Conservation (phyloP, 2,329 filamentous ascomycete genomes). For the Chaetomiaceae sp. region DNA sequence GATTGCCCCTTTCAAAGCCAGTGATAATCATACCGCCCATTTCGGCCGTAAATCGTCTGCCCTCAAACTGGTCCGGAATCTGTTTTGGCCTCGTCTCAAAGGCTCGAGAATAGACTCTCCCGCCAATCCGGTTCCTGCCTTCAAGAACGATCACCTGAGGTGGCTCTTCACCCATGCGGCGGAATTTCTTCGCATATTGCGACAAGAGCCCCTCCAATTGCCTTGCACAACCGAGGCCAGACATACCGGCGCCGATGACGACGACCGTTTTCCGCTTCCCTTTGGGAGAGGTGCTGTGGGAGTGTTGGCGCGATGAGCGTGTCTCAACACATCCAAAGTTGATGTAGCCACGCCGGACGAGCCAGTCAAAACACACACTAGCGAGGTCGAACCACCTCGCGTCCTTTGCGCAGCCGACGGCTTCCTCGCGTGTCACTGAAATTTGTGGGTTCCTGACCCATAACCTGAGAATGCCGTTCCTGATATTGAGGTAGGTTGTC, state of each 20-base stretch:
- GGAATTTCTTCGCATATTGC: slow-evolving; percentile 67
- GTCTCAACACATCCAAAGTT: slow-evolving; percentile 89
- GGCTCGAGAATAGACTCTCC: slow-evolving; percentile 80
- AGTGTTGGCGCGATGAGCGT: slow-evolving; percentile 42
- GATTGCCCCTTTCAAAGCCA: slow-evolving; percentile 92
- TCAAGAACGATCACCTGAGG: slow-evolving; percentile 78
- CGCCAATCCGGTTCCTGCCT: slow-evolving; percentile 79
- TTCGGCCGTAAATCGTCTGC: slow-evolving; percentile 72
- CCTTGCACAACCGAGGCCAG: slow-evolving; percentile 83
- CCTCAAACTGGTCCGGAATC: slow-evolving; percentile 47
- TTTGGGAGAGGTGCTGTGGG: slow-evolving; percentile 32
- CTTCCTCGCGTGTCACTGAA: slow-evolving; percentile 75
- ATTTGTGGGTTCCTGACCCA: slow-evolving; percentile 85
- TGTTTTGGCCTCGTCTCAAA: slow-evolving; percentile 53
- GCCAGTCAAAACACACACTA: slow-evolving; percentile 85
- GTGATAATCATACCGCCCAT: slow-evolving; percentile 99
- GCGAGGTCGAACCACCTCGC: slow-evolving; percentile 83
- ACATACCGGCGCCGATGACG: slow-evolving; percentile 89
- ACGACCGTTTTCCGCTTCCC: slow-evolving; percentile 65
- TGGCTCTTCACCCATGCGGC: slow-evolving; percentile 57
- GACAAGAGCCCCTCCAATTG: slow-evolving; percentile 82
- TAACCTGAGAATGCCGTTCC: slow-evolving; percentile 85
- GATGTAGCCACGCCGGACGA: slow-evolving; percentile 85
- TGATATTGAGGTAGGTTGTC: slow-evolving; percentile 90
- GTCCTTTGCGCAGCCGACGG: slow-evolving; percentile 83